Evolutionary conservation across 176 grass and related monocot genomes (phyloP).

Genomic region (Eragrostis nindensis): DNA sequence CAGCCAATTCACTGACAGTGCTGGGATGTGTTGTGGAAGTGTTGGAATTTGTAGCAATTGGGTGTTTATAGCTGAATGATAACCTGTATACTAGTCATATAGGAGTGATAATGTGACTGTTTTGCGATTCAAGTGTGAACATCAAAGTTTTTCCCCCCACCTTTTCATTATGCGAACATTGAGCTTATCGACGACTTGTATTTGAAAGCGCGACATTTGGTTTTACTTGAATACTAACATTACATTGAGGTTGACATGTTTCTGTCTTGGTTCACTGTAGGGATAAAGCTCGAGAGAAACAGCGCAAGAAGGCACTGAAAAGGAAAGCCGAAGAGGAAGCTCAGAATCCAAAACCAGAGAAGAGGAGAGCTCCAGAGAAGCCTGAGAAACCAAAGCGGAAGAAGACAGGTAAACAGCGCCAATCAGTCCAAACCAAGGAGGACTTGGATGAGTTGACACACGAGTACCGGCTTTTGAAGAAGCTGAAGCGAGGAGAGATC

Average conservation of each 20-base stretch:
- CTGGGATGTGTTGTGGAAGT: neutral
- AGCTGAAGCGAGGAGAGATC: constrained; percentile 78
- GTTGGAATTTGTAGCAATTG: neutral
- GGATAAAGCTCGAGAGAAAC: constrained; percentile 86
- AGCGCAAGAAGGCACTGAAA: constrained; percentile 75
- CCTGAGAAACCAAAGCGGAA: constrained; percentile 64
- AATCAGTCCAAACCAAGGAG: constrained; percentile 78
- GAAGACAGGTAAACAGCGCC: constrained; percentile 81
- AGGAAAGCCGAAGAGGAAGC: constrained; percentile 66
- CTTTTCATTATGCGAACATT: neutral
- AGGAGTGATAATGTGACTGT: constrained; percentile 11
- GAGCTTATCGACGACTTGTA: too few species aligned
- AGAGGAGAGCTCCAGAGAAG: constrained; percentile 42
- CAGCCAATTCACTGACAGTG: neutral
- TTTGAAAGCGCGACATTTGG: too few species aligned
- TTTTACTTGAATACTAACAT: too few species aligned
- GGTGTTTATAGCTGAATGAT: neutral
- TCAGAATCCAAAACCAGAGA: constrained; percentile 57
- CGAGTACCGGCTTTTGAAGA: constrained; percentile 86
- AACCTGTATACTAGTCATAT: neutral
- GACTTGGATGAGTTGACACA: constrained; percentile 81
- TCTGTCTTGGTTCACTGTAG: constrained; percentile 37
- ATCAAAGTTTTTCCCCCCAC: neutral
- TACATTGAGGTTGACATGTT: neutral
- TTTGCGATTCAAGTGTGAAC: constrained; percentile 1